A percentile compares a stretch with the other conserved stretches of the same genome.
Evolutionary conservation across 1,284 basidiomycete genomes (phyloP).

Genomic region (Tremellales sp.): DNA sequence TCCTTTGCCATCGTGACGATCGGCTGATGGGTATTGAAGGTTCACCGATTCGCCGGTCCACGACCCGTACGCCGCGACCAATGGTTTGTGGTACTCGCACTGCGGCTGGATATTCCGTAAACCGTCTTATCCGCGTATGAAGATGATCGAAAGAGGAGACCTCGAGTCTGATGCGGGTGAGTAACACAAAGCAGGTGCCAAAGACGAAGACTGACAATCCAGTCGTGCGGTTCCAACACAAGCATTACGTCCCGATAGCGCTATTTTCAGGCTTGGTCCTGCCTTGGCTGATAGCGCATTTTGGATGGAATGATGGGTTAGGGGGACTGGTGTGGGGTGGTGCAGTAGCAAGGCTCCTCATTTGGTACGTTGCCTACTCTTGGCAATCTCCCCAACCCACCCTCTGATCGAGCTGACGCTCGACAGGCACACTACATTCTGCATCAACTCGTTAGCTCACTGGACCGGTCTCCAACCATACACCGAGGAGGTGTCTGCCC

Average conservation of each 20-base stretch:
- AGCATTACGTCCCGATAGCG: slow-evolving; percentile 62
- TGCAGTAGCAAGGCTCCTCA: slow-evolving; percentile 58
- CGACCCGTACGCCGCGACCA: slow-evolving; percentile 71
- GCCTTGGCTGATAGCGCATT: slow-evolving; percentile 52
- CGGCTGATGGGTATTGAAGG: slow-evolving; percentile 29
- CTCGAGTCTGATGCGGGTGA: slow-evolving; percentile 65
- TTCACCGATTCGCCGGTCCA: slow-evolving; percentile 69
- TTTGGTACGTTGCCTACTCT: slow-evolving; percentile 55
- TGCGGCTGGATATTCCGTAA: slow-evolving; percentile 83
- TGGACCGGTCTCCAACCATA: slow-evolving; percentile 74
- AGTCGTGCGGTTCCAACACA: slow-evolving; percentile 72
- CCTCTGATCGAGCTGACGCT: slow-evolving; percentile 1
- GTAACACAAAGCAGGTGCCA: too few species aligned
- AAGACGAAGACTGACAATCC: too few species aligned
- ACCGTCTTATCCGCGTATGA: slow-evolving; percentile 62
- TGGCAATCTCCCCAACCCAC: background rate
- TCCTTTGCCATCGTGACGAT: slow-evolving; percentile 1
- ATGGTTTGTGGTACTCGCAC: slow-evolving; percentile 68
- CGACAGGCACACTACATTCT: slow-evolving; percentile 73
- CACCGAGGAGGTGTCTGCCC: slow-evolving; percentile 70
- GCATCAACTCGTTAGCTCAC: slow-evolving; percentile 75
- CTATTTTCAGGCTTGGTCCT: slow-evolving; percentile 59
- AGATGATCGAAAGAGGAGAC: slow-evolving; percentile 63
- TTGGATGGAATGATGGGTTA: slow-evolving; percentile 60
- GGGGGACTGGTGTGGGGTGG: slow-evolving; percentile 67